Conservation (phyloP, 352 stramenopile genomes). For the Globisporangium takayamanum region DNA sequence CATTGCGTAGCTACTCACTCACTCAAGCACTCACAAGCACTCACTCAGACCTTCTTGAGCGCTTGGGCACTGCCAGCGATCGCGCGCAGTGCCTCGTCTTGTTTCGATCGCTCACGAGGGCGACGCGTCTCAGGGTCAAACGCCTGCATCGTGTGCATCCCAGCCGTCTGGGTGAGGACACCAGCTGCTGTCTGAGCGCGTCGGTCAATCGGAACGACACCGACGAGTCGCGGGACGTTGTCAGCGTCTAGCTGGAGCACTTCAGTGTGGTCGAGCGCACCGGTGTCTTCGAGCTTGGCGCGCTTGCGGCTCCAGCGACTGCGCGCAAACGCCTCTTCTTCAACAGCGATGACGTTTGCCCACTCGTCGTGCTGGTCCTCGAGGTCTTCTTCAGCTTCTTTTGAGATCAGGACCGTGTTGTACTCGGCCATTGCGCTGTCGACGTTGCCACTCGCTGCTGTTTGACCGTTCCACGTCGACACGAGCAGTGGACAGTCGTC, state of each 20-base stretch:
- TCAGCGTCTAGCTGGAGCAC: conserved; percentile 50
- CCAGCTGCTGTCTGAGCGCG: not conserved
- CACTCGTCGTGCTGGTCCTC: conserved; percentile 66
- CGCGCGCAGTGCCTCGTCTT: not conserved
- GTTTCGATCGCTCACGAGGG: not conserved
- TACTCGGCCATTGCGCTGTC: conserved; percentile 36
- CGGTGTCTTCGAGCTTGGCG: conserved; percentile 41
- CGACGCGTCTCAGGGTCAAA: not conserved
- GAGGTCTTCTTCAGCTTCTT: conserved; percentile 72
- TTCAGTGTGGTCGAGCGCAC: conserved; percentile 52
- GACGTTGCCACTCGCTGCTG: conserved; percentile 23
- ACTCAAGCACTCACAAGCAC: not conserved
- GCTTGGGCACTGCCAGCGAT: not conserved
- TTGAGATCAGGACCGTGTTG: conserved; percentile 79
- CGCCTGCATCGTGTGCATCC: not conserved
- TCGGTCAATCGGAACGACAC: conserved; percentile 29
- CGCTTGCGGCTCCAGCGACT: conserved; percentile 40
- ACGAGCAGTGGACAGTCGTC: conserved; percentile 68
- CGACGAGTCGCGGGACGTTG: conserved; percentile 36
- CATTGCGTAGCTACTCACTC: not conserved
- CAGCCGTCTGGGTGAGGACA: not conserved
- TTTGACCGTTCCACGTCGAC: conserved; percentile 57
- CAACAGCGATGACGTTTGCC: conserved; percentile 44
- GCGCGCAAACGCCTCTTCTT: conserved; percentile 53
- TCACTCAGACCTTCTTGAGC: conserved; percentile 11